phyloP scores from a whole-genome alignment of 164 flowering plant species.

The Nelumbo lutea region DNA sequence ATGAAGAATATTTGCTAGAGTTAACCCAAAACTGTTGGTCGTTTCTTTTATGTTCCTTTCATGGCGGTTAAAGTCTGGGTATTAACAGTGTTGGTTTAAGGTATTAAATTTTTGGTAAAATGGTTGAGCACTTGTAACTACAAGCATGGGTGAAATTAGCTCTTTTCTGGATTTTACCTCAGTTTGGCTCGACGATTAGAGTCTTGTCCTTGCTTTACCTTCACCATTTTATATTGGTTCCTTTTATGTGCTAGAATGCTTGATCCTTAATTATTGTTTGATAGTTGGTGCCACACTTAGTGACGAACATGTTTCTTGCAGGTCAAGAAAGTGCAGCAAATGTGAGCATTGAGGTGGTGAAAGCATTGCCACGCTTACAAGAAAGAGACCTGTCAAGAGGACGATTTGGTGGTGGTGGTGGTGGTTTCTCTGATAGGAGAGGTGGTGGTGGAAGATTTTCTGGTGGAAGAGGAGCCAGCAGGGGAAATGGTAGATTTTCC shows the following conservation, averaged over 20 bases:
- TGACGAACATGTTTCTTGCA: conserved; percentile 13
- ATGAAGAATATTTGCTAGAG: too few species aligned
- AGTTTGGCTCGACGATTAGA: too few species aligned
- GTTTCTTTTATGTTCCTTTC: neutral
- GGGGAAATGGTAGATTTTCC: conserved; percentile 25
- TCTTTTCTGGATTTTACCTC: too few species aligned
- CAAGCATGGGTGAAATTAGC: too few species aligned
- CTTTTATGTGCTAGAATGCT: neutral
- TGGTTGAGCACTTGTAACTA: too few species aligned
- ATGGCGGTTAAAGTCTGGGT: neutral
- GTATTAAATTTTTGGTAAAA: too few species aligned
- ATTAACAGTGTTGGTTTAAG: too few species aligned
- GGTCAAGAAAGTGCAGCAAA: conserved; percentile 75
- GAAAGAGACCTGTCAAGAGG: conserved; percentile 50
- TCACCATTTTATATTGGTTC: too few species aligned
- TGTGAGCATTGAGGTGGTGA: conserved; percentile 61
- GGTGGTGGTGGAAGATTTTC: conserved; percentile 35
- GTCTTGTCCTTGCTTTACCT: too few species aligned
- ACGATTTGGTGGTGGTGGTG: conserved; percentile 55
- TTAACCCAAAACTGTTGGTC: too few species aligned
- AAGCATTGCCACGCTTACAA: conserved; percentile 57
- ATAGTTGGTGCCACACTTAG: neutral
- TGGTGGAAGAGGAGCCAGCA: conserved; percentile 22
- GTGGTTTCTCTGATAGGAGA: conserved; percentile 29
- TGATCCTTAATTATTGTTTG: neutral